Conservation (phyloP, 2,329 filamentous ascomycete species). For the Acrodontium crateriforme region DNA sequence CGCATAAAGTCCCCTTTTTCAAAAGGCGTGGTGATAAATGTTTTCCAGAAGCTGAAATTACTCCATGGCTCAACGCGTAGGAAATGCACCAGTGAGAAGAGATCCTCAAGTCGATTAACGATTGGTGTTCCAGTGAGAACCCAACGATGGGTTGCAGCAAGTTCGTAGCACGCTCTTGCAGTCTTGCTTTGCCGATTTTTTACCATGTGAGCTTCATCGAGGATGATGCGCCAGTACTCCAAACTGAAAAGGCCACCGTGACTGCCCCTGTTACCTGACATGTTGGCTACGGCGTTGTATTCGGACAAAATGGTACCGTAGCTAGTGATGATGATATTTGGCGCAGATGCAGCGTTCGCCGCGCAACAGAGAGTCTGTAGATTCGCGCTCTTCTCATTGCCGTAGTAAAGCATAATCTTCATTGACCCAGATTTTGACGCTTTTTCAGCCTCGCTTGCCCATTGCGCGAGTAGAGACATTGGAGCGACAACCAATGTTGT, state of each 20-base stretch:
- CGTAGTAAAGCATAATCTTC: constrained; percentile 83
- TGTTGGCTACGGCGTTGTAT: constrained; percentile 59
- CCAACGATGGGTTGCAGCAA: constrained; percentile 79
- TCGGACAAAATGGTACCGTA: constrained; percentile 89
- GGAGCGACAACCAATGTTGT: constrained; percentile 94
- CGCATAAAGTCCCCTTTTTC: constrained; percentile 90
- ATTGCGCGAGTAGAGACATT: constrained; percentile 91
- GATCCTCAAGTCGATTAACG: constrained; percentile 85
- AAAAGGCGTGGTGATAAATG: constrained; percentile 94
- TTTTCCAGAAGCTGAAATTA: constrained; percentile 98
- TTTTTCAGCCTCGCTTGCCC: constrained; percentile 89
- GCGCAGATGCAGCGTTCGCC: constrained; percentile 59
- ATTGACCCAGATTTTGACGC: constrained; percentile 74
- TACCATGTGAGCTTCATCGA: constrained; percentile 91
- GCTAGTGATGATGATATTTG: constrained; percentile 86
- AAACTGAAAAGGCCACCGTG: constrained; percentile 68
- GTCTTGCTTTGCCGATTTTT: constrained; percentile 82
- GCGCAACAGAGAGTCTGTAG: constrained; percentile 65
- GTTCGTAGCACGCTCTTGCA: constrained; percentile 84
- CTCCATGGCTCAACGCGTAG: constrained; percentile 93
- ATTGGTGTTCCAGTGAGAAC: constrained; percentile 90
- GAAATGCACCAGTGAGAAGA: constrained; percentile 87
- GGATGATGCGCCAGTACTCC: constrained; percentile 85
- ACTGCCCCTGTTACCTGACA: constrained; percentile 48
- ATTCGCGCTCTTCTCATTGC: constrained; percentile 67